Conservation (phyloP, 257 asterid genomes). For the Nicotiana undulata region DNA sequence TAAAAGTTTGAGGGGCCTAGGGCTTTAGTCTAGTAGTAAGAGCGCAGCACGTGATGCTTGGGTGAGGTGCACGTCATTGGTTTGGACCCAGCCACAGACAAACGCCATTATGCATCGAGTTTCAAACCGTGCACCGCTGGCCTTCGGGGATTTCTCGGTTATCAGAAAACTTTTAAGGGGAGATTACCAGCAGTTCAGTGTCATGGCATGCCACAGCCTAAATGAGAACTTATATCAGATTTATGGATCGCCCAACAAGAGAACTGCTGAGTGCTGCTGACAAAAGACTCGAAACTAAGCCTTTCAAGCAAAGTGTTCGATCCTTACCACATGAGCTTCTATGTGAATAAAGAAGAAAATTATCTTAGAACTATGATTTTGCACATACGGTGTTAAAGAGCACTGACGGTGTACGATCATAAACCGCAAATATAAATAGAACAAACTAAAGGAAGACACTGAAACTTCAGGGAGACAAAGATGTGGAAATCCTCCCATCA, state of each 20-base stretch:
- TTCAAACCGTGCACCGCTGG: neutral
- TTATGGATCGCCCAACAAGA: neutral
- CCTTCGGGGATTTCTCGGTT: neutral
- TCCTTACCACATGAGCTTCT: neutral
- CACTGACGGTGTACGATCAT: neutral
- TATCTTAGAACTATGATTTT: neutral
- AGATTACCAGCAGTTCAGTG: neutral
- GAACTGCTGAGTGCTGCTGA: neutral
- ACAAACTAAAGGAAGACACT: neutral
- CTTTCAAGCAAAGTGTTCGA: neutral
- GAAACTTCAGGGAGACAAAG: neutral
- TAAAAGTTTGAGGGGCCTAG: neutral
- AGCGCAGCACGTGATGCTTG: neutral
- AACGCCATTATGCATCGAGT: neutral
- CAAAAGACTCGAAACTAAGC: neutral
- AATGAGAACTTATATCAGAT: neutral
- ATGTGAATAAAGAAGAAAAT: neutral
- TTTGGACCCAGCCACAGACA: neutral
- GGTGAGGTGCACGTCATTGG: neutral
- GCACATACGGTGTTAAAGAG: neutral
- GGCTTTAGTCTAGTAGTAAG: neutral
- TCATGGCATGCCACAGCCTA: neutral
- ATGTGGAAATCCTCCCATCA: neutral
- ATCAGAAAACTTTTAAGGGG: neutral
- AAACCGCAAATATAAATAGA: neutral